Evolutionary conservation across 192 early-diverging fungal genomes (phyloP).

Genomic region (Pecoramyces ruminantium): DNA sequence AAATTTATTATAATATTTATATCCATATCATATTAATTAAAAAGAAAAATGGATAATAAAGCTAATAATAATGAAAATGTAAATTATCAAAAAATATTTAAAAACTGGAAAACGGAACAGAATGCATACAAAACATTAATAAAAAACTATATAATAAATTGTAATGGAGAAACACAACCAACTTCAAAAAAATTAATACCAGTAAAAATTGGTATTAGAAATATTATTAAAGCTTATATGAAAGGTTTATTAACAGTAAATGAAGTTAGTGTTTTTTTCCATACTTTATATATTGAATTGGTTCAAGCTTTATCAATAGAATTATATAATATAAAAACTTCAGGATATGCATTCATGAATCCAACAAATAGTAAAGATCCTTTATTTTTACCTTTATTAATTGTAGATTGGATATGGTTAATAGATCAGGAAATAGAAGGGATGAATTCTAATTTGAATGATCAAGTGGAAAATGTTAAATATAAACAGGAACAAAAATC

Average conservation of each 20-base stretch:
- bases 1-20: too few relatives aligned
- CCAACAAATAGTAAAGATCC: not conserved
- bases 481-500: not conserved
- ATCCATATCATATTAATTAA: too few relatives aligned
- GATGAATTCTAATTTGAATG: not conserved
- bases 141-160: not conserved
- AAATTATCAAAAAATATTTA: not conserved
- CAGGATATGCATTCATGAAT: not conserved
- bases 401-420: not conserved
- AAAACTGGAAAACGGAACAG: not conserved
- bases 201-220: not conserved
- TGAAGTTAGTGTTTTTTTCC: not conserved
- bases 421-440: not conserved
- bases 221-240: not conserved
- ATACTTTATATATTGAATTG: not conserved
- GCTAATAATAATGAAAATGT: not conserved
- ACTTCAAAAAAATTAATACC: not conserved
- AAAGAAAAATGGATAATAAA: too few relatives aligned
- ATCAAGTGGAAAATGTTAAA: not conserved
- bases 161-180: not conserved
- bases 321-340: not conserved
- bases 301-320: not conserved
- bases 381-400: not conserved
- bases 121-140: not conserved
- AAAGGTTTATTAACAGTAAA: not conserved